phyloP scores from a whole-genome alignment of 371 early-diverging fungal genomes.

The Choanephora cucurbitarum region DNA sequence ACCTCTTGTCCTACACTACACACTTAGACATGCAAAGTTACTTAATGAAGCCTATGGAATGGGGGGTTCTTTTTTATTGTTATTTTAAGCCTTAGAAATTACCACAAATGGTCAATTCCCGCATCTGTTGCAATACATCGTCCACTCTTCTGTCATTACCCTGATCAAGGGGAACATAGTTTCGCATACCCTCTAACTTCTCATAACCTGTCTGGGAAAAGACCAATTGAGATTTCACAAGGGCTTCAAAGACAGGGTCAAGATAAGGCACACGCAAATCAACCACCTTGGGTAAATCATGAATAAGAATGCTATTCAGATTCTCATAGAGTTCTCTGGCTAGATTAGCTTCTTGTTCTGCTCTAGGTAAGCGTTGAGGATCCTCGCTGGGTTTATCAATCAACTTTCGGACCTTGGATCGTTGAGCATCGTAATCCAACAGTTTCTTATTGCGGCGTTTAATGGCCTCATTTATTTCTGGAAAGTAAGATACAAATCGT shows the following conservation, averaged over 20 bases:
- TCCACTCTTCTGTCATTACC: conserved; percentile 66
- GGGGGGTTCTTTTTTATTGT: too few species aligned
- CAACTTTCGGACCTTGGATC: conserved; percentile 71
- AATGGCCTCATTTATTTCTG: conserved; percentile 86
- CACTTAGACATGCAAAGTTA: too few species aligned
- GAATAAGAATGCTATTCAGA: conserved; percentile 74
- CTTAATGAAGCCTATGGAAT: too few species aligned
- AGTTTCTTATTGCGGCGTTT: conserved; percentile 82
- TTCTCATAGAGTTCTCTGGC: conserved; percentile 78
- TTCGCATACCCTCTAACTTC: conserved; percentile 53
- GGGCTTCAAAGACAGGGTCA: conserved; percentile 91
- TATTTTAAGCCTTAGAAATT: conserved; percentile 18
- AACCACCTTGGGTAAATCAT: conserved; percentile 89
- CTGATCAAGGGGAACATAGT: conserved; percentile 50
- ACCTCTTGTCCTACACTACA: too few species aligned
- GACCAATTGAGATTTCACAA: conserved; percentile 82
- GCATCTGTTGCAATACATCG: conserved; percentile 80
- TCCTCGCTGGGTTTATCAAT: conserved; percentile 79
- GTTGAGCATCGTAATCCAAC: conserved; percentile 82
- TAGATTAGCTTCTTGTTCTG: conserved; percentile 72
- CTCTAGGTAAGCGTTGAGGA: conserved; percentile 62
- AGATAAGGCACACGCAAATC: conserved; percentile 84
- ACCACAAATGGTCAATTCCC: conserved; percentile 82
- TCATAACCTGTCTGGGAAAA: conserved; percentile 75
- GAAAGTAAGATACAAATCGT: conserved; percentile 80